Conservation (phyloP, 2,329 filamentous ascomycete genomes). For the Colletotrichum zoysiae region DNA sequence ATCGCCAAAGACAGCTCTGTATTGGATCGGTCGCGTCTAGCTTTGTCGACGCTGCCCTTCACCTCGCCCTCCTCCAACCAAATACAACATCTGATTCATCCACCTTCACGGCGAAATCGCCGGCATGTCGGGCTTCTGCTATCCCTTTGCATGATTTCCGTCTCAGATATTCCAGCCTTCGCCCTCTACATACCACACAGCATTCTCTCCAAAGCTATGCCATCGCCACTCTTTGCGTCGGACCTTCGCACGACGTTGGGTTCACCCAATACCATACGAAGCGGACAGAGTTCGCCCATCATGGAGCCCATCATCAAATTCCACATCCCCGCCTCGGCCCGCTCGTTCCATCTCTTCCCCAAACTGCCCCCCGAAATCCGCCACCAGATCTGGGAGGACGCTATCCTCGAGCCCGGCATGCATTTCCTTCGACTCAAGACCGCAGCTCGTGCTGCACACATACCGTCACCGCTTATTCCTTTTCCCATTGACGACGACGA, state of each 20-base stretch:
- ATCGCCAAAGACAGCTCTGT: too few species aligned
- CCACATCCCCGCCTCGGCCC: constrained; percentile 48
- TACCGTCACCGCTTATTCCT: not conserved
- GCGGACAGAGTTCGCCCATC: not conserved
- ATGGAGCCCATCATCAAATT: constrained; percentile 47
- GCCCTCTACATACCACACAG: not conserved
- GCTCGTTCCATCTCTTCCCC: constrained; percentile 49
- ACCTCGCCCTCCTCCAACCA: not conserved
- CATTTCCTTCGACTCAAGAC: constrained; percentile 48
- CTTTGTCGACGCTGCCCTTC: not conserved
- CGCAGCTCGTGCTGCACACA: not conserved
- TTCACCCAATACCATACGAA: not conserved
- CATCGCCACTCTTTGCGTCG: constrained; percentile 3
- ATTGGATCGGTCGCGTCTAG: not conserved
- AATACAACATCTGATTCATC: not conserved
- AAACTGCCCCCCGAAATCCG: constrained; percentile 53
- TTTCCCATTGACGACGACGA: not conserved
- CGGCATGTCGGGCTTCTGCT: not conserved
- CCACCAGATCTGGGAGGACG: constrained; percentile 51
- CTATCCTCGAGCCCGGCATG: constrained; percentile 51
- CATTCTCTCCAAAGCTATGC: not conserved
- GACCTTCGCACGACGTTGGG: not conserved
- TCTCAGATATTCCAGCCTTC: not conserved
- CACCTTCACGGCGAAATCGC: not conserved
- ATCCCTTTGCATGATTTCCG: not conserved